Conservation (phyloP, 805 yeast species). For the Dipodascus albidus region DNA sequence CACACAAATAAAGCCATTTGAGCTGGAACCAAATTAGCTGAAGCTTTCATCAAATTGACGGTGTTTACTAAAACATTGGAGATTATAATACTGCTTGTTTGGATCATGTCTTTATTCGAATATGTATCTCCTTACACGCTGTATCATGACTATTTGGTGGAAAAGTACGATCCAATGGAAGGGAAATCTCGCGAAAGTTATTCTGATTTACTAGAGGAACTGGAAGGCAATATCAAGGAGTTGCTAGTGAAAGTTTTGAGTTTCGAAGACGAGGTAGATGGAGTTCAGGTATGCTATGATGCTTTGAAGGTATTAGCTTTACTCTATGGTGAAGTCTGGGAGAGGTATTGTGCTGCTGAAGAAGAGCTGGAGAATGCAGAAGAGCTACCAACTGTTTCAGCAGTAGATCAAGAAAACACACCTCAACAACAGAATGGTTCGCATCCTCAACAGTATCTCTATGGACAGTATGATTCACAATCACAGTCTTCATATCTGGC, state of each 20-base stretch:
- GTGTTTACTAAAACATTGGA: no score
- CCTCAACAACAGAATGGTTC: neutral
- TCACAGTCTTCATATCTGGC: neutral
- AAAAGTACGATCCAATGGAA: neutral
- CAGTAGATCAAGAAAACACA: neutral
- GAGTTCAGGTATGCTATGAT: neutral
- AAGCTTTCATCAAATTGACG: no score
- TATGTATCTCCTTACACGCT: neutral
- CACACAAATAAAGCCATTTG: no score
- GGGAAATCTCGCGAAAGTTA: neutral
- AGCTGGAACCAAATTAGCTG: no score
- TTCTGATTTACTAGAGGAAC: neutral
- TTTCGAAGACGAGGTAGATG: neutral
- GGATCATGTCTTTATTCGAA: neutral
- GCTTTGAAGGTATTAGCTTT: neutral
- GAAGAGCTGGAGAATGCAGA: neutral
- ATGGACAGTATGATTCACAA: neutral
- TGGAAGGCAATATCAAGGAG: neutral
- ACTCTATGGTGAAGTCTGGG: neutral
- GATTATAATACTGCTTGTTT: no score
- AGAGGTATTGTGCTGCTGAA: neutral
- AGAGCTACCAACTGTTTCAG: neutral
- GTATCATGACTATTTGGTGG: neutral
- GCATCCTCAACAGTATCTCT: neutral
- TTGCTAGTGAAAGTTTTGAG: neutral